Percentiles rank a stretch among this genome's conserved stretches.
phyloP scores from a whole-genome alignment of 2,329 filamentous ascomycete species.

The Cladophialophora yegresii region DNA sequence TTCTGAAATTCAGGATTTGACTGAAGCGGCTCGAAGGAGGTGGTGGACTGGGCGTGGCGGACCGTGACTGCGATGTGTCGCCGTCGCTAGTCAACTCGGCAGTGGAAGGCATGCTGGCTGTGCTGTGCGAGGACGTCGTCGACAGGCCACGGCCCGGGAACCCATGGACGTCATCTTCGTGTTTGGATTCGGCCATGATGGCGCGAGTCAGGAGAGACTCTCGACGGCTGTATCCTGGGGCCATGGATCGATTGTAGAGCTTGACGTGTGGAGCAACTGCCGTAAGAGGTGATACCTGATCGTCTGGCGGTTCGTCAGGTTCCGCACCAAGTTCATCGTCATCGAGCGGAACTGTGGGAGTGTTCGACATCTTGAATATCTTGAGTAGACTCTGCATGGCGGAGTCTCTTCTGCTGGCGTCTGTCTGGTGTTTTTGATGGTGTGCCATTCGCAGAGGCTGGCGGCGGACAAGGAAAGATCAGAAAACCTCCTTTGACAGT shows the following conservation, averaged over 20 bases:
- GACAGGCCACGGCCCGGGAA: conserved; percentile 40
- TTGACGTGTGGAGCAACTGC: conserved; percentile 29
- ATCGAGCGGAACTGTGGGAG: conserved; percentile 44
- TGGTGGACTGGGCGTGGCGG: conserved; percentile 87
- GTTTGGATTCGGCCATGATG: conserved; percentile 67
- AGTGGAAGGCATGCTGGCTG: conserved; percentile 76
- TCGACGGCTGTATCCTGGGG: conserved; percentile 49
- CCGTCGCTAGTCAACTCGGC: conserved; percentile 94
- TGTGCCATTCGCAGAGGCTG: conserved; percentile 26
- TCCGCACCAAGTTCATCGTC: conserved; percentile 72
- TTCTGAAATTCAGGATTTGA: conserved; percentile 35
- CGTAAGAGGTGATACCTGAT: conserved; percentile 40
- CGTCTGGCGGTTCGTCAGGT: conserved; percentile 84
- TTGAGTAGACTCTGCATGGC: conserved; percentile 47
- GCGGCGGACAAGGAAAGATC: neutral
- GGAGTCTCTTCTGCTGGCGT: conserved; percentile 17
- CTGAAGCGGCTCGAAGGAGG: conserved; percentile 56
- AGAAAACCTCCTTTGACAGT: conserved; percentile 2
- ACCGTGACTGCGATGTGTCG: conserved; percentile 85
- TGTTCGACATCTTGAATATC: conserved; percentile 49
- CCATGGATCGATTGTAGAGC: conserved; percentile 51
- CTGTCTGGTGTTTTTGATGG: conserved; percentile 30
- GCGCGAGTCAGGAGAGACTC: conserved; percentile 87
- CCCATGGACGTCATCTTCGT: conserved; percentile 44
- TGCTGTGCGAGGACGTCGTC: conserved; percentile 71